A percentile compares a stretch with the other conserved stretches of the same genome.
phyloP scores from a whole-genome alignment of 306 rosid genomes.

The Vicia faba region DNA sequence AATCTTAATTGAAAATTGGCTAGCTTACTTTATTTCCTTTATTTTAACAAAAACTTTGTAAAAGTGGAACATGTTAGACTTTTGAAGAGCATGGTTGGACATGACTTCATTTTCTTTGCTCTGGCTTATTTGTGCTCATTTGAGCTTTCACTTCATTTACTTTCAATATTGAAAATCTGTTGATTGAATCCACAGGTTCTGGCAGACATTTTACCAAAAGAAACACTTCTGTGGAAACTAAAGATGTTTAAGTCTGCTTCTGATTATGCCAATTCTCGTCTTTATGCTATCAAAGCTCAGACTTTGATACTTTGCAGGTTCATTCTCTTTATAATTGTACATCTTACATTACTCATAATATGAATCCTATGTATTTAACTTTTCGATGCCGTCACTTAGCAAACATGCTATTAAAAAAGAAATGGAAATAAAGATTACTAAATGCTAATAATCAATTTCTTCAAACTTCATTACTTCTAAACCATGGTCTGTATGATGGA shows the following conservation, averaged over 20 bases:
- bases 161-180: constrained; percentile 36
- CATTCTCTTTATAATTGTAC: constrained; percentile 15
- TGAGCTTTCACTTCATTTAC: constrained; percentile 39
- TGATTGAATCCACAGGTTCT: constrained; percentile 63
- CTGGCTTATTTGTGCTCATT: constrained; percentile 12
- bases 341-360: constrained; percentile 19
- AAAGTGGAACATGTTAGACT: constrained; percentile 15
- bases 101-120: constrained; percentile 23
- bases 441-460: not conserved
- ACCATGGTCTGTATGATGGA: not conserved
- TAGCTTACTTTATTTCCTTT: constrained; percentile 21
- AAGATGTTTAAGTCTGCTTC: constrained; percentile 76
- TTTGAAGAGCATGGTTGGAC: constrained; percentile 13
- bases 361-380: constrained; percentile 4
- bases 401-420: not conserved
- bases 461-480: not conserved
- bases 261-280: constrained; percentile 65
- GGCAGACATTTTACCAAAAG: constrained; percentile 69
- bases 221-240: constrained; percentile 80
- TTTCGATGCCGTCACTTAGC: not conserved
- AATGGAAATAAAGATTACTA: not conserved
- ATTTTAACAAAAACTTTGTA: constrained; percentile 15
- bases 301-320: constrained; percentile 83
- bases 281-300: constrained; percentile 78
- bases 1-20: constrained; percentile 16